Percentiles rank a stretch among this genome's conserved stretches.
These are phyloP conservation scores for Malus orientalis DNA, from an alignment of 306 rosid species.

Conservation along the genomic window DNA sequence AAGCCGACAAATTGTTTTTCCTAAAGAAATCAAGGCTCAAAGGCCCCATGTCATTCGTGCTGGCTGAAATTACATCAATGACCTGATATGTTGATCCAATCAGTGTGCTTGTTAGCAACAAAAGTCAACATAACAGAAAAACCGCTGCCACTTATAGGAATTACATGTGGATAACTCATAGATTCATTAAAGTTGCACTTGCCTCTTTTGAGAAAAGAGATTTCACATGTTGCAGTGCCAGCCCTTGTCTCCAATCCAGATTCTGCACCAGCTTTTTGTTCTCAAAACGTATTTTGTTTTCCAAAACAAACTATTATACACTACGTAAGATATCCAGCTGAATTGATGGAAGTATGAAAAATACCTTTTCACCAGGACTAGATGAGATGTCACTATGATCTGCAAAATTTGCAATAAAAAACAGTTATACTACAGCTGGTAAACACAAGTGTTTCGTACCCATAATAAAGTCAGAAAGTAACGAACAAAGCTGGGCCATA, in stretches of 20 bases:
- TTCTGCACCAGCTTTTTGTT: conserved; percentile 28
- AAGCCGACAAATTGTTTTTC: conserved; percentile 67
- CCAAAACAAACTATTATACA: background rate
- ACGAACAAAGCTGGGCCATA: background rate
- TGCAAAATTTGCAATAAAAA: conserved; percentile 34
- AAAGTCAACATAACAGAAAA: background rate
- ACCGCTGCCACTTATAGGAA: conserved; percentile 13
- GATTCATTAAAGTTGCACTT: conserved; percentile 24
- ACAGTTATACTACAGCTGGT: background rate
- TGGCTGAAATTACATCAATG: conserved; percentile 63
- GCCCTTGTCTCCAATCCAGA: conserved; percentile 65
- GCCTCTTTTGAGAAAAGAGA: conserved; percentile 77
- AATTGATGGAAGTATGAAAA: conserved; percentile 2
- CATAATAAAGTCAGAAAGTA: background rate
- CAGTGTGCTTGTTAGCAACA: conserved; percentile 19
- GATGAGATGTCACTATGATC: conserved; percentile 42
- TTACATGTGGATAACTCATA: conserved; percentile 11
- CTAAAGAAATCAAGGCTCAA: conserved; percentile 69
- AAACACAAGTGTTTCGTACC: background rate
- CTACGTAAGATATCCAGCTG: conserved; percentile 4
- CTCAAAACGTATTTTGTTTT: background rate
- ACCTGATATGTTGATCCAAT: conserved; percentile 46
- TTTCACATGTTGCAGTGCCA: conserved; percentile 54
- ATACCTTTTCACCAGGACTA: conserved; percentile 48
- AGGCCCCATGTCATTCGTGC: conserved; percentile 79